These are phyloP conservation scores for Colletotrichum truncatum DNA, from an alignment of 2,329 filamentous ascomycete species.

Conservation along the genomic window DNA sequence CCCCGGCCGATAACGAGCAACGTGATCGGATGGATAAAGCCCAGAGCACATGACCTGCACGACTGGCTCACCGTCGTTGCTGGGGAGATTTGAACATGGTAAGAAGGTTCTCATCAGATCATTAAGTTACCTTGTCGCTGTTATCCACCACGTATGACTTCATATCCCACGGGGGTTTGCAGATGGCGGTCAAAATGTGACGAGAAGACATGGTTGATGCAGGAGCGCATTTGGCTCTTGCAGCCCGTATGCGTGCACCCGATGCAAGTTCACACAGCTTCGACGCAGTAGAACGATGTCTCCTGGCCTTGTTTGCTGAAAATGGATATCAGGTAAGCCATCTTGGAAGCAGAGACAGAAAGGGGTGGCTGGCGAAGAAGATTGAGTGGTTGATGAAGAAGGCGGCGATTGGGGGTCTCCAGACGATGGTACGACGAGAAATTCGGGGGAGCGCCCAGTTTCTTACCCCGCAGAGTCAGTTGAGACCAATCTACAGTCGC, in stretches of 20 bases:
- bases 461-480: slow-evolving; percentile 25
- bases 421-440: slow-evolving; percentile 21
- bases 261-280: slow-evolving; percentile 20
- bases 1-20: slow-evolving; percentile 8
- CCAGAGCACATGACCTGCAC: slow-evolving; percentile 27
- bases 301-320: slow-evolving; percentile 27
- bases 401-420: background rate
- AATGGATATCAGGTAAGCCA: background rate
- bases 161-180: slow-evolving; percentile 15
- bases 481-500: slow-evolving; percentile 18
- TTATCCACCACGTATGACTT: slow-evolving; percentile 25
- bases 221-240: slow-evolving; percentile 22
- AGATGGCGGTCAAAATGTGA: slow-evolving; percentile 32
- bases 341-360: background rate
- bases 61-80: slow-evolving; percentile 18
- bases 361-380: slow-evolving; percentile 7
- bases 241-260: slow-evolving; percentile 25
- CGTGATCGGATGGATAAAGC: slow-evolving; percentile 7
- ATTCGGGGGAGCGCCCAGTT: background rate
- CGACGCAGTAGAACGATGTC: slow-evolving; percentile 18
- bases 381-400: background rate
- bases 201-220: slow-evolving; percentile 29
- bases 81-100: background rate
- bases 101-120: background rate
- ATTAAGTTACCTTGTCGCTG: background rate